Percentiles rank a stretch among this genome's conserved stretches.
Evolutionary conservation across 225 moss, liverwort and hornwort genomes (phyloP).

Genomic region (Thuidium tamariscinum): DNA sequence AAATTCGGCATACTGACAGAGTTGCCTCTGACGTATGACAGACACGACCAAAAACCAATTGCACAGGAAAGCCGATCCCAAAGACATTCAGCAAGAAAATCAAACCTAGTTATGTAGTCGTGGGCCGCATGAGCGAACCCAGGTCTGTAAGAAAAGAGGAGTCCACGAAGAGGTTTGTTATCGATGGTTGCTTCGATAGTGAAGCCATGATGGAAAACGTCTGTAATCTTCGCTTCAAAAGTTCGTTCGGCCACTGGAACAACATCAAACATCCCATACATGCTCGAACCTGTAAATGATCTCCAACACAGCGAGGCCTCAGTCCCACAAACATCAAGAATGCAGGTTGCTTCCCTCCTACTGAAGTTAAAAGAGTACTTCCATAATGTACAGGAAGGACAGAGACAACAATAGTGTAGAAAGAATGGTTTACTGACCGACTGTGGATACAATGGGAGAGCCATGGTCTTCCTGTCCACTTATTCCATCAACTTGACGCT

Average conservation of each 20-base stretch:
- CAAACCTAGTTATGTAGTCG: constrained; percentile 62
- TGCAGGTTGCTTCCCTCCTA: neutral
- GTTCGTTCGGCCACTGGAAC: constrained; percentile 46
- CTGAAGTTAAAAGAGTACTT: neutral
- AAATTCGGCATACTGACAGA: neutral
- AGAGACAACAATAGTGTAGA: neutral
- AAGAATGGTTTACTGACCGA: constrained; percentile 31
- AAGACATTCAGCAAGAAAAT: neutral
- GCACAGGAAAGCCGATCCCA: neutral
- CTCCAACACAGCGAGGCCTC: constrained; percentile 11
- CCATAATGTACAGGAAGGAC: neutral
- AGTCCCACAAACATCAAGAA: neutral
- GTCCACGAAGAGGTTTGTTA: constrained; percentile 71
- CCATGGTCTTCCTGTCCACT: constrained; percentile 38
- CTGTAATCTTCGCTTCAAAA: constrained; percentile 85
- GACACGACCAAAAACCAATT: neutral
- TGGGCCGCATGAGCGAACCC: constrained; percentile 81
- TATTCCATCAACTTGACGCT: constrained; percentile 67
- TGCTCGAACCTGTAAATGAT: constrained; percentile 44
- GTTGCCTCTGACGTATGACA: neutral
- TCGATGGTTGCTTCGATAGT: constrained; percentile 87
- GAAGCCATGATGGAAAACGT: constrained; percentile 91
- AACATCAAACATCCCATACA: constrained; percentile 59
- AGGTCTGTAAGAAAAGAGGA: constrained; percentile 85
- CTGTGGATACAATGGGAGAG: constrained; percentile 32